Evolutionary conservation across 805 yeast genomes (phyloP), one percentile per base, ranked within the genome.

Genomic region (Metschnikowia anglica): DNA sequence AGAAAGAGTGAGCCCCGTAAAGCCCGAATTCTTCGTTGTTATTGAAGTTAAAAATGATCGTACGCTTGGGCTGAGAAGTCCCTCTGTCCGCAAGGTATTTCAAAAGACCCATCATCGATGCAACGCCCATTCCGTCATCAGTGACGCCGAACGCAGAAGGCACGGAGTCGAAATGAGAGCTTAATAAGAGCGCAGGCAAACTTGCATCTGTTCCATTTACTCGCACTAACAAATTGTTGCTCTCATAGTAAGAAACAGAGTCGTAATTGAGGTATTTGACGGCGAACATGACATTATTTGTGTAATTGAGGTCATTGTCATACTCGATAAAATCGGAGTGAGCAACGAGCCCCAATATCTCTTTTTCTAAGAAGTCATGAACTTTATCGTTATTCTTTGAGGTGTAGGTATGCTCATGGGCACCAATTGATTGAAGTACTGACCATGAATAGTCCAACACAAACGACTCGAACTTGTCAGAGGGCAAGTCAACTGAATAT

Each of bases 41-140:
- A 63, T 90, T 90, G 66, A 90, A 86, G 61, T 90, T 89, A 65
- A 90, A 81, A 5, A 89, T 70, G 11, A 90, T 64, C 3, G 90
- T 84, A 45, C 96, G 72, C 34, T 72, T 60, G 1, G 96, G 95
- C 49, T 76, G 83, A 1, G 63, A 51, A 0, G 70, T 60, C 8
- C 46, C 34, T 4, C 51, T 46, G 4, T 43, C 21, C 15, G 63
- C 43, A 51, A 68, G 77, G 53, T 78, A 64, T 30, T 79, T 73
- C 45, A 89, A 64, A 2, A 86, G 67, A 1, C 89, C 95, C 36
- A 89, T 65, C 73, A 89, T 68, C 8, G 93, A 75, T 1, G 89
- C 95, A 46, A 88, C 73, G 7, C 97, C 97, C 68, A 82, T 81
- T 1, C 97, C 97, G 58, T 88, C 96, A 60, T 90, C 97, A 2